A percentile compares a stretch with the other conserved stretches of the same genome.
Conservation (phyloP, 371 early-diverging fungal species). For the Lichtheimia corymbifera region DNA sequence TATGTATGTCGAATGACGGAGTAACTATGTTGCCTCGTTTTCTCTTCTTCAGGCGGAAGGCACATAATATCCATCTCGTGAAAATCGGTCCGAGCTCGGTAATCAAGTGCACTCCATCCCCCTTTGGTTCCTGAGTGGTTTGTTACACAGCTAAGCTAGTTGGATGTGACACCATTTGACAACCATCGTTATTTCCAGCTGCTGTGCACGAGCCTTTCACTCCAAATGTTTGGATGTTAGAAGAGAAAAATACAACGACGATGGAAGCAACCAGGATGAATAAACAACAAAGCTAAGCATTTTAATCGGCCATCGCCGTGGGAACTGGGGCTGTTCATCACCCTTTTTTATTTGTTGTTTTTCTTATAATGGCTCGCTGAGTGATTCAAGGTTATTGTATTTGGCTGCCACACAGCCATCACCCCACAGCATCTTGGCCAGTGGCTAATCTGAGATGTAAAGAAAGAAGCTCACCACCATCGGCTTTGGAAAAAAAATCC, state of each 20-base stretch:
- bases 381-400: no score
- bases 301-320: no score
- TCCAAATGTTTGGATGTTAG: neutral
- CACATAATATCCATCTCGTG: neutral
- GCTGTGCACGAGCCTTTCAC: neutral
- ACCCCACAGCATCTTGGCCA: no score
- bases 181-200: constrained; percentile 1
- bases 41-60: neutral
- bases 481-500: no score
- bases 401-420: no score
- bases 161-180: constrained; percentile 1
- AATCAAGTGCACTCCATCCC: neutral
- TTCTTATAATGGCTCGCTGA: no score
- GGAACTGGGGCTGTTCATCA: neutral
- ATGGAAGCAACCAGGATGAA: neutral
- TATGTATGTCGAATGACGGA: neutral
- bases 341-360: neutral
- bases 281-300: neutral
- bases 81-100: constrained; percentile 1
- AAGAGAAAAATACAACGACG: neutral
- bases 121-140: neutral
- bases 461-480: no score
- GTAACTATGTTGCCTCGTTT: neutral
- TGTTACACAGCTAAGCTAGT: neutral
- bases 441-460: no score